Evolutionary conservation across 108 stramenopile genomes (phyloP), one percentile per base, ranked within the genome.

Genomic region (Conticribra guillardii): DNA sequence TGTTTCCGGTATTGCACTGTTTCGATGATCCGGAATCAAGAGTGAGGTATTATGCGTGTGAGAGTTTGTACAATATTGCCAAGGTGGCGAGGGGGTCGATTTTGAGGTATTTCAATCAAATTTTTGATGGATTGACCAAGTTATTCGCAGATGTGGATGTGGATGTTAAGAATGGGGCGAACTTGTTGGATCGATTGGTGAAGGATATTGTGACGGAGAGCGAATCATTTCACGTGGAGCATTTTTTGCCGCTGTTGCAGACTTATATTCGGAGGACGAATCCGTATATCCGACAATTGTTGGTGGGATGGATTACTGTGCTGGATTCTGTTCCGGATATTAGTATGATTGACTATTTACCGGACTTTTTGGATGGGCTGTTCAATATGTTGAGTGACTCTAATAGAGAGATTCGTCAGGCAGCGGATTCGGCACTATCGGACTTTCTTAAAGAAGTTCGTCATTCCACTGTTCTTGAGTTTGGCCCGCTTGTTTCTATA

Each of bases 31-130:
- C 96, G 18, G 98, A 98, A 71, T 76, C 85, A 21, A 81, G 99
- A 57, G 99, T 99, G 0, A 78, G 99, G 19, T 99, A 99, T 76
- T 99, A 99, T 81, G 97, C 98, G 2, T 99, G 99, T 64, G 99
- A 99, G 76, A 70, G 82, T 37, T 80, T 99, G 29, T 99, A 98
- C 82, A 99, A 99, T 72, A 97, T 98, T 72, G 95, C 96, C 66
- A 99, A 99, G 80, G 98, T 97, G 1, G 93, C 97, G 21, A 79
- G 97, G 52, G 84, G 85, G 41, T 74, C 81, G 31, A 88, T 99
- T 14, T 69, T 98, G 32, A 50, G 62, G 17, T 95, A 96, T 69
- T 98, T 98, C 70, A 97, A 97, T 68, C 87, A 89, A 54, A 93
- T 99, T 24, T 98, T 98, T 65, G 97, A 97, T 69, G 97, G 97